A percentile compares a stretch with the other conserved stretches of the same genome.
phyloP scores from a whole-genome alignment of 2,329 filamentous ascomycete genomes.

The Metarhizium rileyi region DNA sequence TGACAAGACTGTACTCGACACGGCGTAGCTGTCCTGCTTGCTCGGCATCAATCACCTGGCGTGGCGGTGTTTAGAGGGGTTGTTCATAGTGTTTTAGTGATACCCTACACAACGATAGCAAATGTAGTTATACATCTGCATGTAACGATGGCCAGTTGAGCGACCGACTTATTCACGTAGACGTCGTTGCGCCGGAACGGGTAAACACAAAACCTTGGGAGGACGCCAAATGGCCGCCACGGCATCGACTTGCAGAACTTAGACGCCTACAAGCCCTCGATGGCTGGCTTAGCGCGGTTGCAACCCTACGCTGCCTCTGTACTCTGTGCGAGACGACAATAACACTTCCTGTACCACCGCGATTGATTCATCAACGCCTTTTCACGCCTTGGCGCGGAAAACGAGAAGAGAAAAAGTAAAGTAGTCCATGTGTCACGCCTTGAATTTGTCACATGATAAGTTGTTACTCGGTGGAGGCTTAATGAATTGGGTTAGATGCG shows the following conservation, averaged over 20 bases:
- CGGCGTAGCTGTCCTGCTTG: background rate
- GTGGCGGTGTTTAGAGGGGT: background rate
- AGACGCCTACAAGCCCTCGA: background rate
- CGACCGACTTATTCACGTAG: too few species aligned
- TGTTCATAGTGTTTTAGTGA: constrained; percentile 1
- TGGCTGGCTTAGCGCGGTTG: background rate
- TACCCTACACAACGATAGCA: background rate
- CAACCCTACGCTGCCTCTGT: background rate
- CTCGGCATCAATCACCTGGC: background rate
- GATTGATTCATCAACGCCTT: background rate
- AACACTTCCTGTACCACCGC: too few species aligned
- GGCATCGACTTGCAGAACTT: too few species aligned
- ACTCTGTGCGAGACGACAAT: too few species aligned
- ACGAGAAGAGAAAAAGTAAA: too few species aligned
- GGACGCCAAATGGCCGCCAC: background rate
- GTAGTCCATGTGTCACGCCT: too few species aligned
- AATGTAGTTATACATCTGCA: background rate
- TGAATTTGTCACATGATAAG: background rate
- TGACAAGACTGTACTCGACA: constrained; percentile 12
- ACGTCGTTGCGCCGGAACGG: background rate
- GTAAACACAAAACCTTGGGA: background rate
- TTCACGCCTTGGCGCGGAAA: background rate
- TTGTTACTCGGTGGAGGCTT: background rate
- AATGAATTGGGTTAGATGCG: background rate
- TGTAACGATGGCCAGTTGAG: too few species aligned